Evolutionary conservation across 2,329 filamentous ascomycete genomes (phyloP), one percentile per base, ranked within the genome.

Genomic region (Botryotinia globosa): DNA sequence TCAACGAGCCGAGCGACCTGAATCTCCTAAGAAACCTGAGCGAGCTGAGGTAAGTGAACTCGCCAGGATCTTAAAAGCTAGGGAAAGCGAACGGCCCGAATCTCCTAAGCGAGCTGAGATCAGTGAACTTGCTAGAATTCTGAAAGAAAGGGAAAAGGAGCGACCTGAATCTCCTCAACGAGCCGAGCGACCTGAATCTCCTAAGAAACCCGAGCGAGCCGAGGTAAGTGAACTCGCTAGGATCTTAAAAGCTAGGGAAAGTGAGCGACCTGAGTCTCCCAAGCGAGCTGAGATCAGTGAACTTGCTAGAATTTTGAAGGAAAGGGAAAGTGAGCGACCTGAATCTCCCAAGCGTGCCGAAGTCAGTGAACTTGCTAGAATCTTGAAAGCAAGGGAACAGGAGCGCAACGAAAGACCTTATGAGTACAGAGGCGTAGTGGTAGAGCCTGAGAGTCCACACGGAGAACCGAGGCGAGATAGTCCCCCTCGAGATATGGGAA

Each of bases 401-500:
- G 74, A 76, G 32, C 69, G 66, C 5, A 73, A 75, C 14, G 74
- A 75, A 29, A 48, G n/a, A 8, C 34, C 76, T 51, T 79, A 77
- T 72, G 78, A 79, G 61, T 79, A 79, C 39, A 29, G 78, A 54
- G 78, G 77, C 37, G 74, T 78, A 37, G 63, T 76, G 42, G 76
- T 78, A 29, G 77, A 79, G 61, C 75, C 77, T 34, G 76, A 78
- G 72, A 74, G 73, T 61, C 61, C 66, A 37, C 51, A 48, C 54
- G 44, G 37, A 71, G 76, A 54, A 74, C 77, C 32, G 75, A 79
- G 68, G 72, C 76, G 18, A 29, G 25, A 67, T 2, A 67, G 64
- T 29, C 48, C 34, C 32, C 45, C 64, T 8, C 51, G 18, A 14
- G 20, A 42, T 29, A 22, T 12, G 16, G 39, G 64, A 42, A 67